These are phyloP conservation scores for Colletotrichum zoysiae DNA, from an alignment of 2,329 filamentous ascomycete species.

Conservation along the genomic window DNA sequence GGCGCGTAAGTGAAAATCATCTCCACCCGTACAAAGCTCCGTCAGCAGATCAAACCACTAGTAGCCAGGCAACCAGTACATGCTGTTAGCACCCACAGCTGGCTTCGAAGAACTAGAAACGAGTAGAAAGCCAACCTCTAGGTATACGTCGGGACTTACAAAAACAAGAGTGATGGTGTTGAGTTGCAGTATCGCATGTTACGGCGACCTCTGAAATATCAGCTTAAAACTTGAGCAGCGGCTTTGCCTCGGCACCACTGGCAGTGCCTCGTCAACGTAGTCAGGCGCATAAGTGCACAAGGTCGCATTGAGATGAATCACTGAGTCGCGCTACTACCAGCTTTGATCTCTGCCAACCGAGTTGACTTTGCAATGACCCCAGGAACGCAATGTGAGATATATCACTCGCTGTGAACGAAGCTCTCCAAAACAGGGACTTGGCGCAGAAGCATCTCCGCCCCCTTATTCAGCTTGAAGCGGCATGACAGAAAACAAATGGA, in stretches of 20 bases:
- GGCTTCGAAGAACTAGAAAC: background rate
- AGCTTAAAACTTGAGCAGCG: background rate
- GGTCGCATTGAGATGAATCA: too few relatives aligned
- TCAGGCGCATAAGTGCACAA: background rate
- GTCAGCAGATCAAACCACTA: background rate
- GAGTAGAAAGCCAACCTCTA: background rate
- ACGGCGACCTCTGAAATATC: background rate
- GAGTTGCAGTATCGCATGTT: background rate
- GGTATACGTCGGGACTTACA: too few relatives aligned
- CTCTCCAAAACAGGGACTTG: background rate
- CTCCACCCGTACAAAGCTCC: background rate
- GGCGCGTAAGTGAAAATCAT: background rate
- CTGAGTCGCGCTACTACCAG: too few relatives aligned
- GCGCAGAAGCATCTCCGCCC: background rate
- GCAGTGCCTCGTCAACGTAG: background rate
- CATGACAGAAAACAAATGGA: background rate
- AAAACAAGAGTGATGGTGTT: too few relatives aligned
- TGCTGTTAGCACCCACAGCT: background rate
- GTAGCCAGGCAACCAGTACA: background rate
- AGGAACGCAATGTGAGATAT: background rate
- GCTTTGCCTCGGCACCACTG: background rate
- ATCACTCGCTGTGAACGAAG: background rate
- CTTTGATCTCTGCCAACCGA: background rate
- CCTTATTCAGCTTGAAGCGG: background rate
- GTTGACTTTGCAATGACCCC: background rate